Conservation (phyloP, 75 land plant genomes). For the Cupressus sempervirens region DNA sequence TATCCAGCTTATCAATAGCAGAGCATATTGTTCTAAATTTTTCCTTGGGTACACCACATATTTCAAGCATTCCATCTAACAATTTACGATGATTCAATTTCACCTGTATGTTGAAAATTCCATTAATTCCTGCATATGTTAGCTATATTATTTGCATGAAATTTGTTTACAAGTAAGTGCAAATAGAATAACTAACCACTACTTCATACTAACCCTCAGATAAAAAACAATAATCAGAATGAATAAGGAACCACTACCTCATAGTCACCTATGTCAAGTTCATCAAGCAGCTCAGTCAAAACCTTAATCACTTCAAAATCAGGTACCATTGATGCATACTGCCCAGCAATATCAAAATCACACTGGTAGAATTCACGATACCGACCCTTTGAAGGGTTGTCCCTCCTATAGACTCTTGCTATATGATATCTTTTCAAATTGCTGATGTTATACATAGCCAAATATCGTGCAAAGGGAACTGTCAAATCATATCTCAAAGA, state of each 20-base stretch:
- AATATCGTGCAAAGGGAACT: conserved; percentile 85
- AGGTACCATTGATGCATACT: conserved; percentile 69
- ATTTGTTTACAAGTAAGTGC: neutral
- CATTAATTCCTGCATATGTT: neutral
- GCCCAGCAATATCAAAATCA: conserved; percentile 94
- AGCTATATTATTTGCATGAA: neutral
- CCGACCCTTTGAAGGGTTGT: conserved; percentile 87
- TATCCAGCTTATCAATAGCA: conserved; percentile 89
- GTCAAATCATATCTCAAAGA: conserved; percentile 87
- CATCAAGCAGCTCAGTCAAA: conserved; percentile 73
- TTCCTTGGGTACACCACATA: conserved; percentile 77
- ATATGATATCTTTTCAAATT: conserved; percentile 82
- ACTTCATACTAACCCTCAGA: conserved; percentile 65
- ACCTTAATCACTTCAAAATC: conserved; percentile 81
- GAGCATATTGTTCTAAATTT: conserved; percentile 90
- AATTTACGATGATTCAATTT: conserved; percentile 81
- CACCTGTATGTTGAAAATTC: conserved; percentile 41
- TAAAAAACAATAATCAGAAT: neutral
- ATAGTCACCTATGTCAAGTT: conserved; percentile 72
- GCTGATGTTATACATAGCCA: conserved; percentile 72
- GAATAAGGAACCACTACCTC: conserved; percentile 51
- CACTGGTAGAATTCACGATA: conserved; percentile 94
- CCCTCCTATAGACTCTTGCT: conserved; percentile 81
- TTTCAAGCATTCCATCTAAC: conserved; percentile 82
- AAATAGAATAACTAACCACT: conserved; percentile 4